Base-by-base conservation (phyloP, 257 asterid species). In the Verbascum thapsus region DNA sequence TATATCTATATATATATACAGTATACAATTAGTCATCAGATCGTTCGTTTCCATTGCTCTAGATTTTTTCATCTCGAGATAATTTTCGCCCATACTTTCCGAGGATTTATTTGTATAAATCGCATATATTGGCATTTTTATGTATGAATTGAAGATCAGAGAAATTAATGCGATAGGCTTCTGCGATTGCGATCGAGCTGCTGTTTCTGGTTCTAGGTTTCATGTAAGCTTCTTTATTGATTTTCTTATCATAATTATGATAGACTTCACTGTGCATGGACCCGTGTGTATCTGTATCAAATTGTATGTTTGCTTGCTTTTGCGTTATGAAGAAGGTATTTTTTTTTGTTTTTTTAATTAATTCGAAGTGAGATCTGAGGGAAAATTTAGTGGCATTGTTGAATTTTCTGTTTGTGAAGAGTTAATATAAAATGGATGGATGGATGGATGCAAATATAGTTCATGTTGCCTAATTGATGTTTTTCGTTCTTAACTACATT, bases 161-260 rank as follows among this genome's bases (percentile, higher is more conserved):
- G 56, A 54, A 7, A 53, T 26, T 34, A 41, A 52, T 68, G 61
- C 54, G 32, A 30, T 37, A 41, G 64, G 32, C 9, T 30, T 18
- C 50, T 13, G 50, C 34, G 73, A 7, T 18, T 47, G 20, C 59
- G 73, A 50, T 68, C 49, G 56, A 59, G 68, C 61, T 59, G 68
- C 61, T 59, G 50, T 16, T 52, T 13, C 20, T 59, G 45, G 19
- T 59, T 50, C 54, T 68, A 61, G 47, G 26, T 59, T 68, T 67
- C 39, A 51, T 47, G 61, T 58, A 30, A 58, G 37, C 38, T 58
- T 26, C 48, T 68, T 5, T 15, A 0, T 47, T 7, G 32, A 2
- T 16, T 57, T 45, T 22, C 10, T 3, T 39, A 35, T 12, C 5
- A 10, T 40, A 6, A 8, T 0, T 58, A 0, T 32, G 3, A 37